phyloP scores from a whole-genome alignment of 2,329 filamentous ascomycete genomes.

The Colletotrichum viniferum region DNA sequence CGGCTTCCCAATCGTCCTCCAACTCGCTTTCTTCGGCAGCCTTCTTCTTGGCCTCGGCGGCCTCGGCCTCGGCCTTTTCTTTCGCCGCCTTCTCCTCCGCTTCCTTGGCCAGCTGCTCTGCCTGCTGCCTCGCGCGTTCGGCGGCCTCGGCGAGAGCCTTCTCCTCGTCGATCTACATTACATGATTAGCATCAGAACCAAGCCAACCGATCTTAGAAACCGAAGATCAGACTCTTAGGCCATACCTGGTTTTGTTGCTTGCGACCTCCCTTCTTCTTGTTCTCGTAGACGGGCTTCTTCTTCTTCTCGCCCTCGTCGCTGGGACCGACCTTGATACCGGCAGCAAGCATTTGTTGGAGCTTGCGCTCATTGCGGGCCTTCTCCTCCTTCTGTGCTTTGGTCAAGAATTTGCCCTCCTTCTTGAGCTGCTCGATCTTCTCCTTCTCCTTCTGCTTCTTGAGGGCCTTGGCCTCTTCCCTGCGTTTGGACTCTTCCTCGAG shows the following conservation, averaged over 20 bases:
- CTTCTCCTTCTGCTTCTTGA: slow-evolving; percentile 87
- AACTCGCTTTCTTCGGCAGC: slow-evolving; percentile 61
- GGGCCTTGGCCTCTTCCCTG: slow-evolving; percentile 73
- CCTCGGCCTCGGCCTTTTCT: slow-evolving; percentile 62
- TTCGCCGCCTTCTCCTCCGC: slow-evolving; percentile 64
- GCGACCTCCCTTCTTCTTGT: slow-evolving; percentile 69
- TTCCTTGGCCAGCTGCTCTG: slow-evolving; percentile 68
- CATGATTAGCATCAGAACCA: background rate
- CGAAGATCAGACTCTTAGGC: background rate
- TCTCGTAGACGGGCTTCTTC: slow-evolving; percentile 78
- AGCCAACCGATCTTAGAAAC: background rate
- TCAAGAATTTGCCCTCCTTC: slow-evolving; percentile 85
- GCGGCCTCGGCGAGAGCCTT: slow-evolving; percentile 79
- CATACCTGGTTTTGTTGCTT: slow-evolving; percentile 61
- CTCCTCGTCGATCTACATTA: slow-evolving; percentile 71
- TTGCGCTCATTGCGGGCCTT: slow-evolving; percentile 80
- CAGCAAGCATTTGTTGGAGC: slow-evolving; percentile 83
- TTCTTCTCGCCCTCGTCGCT: slow-evolving; percentile 64
- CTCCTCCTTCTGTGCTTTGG: slow-evolving; percentile 84
- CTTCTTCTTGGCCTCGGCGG: slow-evolving; percentile 58
- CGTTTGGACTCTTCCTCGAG: slow-evolving; percentile 72
- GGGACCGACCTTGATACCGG: slow-evolving; percentile 74
- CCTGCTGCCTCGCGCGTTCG: slow-evolving; percentile 71
- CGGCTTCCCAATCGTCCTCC: slow-evolving; percentile 88
- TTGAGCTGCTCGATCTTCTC: slow-evolving; percentile 86